Base-by-base conservation (phyloP, 805 yeast species). In the Ogataea paraovalis region DNA sequence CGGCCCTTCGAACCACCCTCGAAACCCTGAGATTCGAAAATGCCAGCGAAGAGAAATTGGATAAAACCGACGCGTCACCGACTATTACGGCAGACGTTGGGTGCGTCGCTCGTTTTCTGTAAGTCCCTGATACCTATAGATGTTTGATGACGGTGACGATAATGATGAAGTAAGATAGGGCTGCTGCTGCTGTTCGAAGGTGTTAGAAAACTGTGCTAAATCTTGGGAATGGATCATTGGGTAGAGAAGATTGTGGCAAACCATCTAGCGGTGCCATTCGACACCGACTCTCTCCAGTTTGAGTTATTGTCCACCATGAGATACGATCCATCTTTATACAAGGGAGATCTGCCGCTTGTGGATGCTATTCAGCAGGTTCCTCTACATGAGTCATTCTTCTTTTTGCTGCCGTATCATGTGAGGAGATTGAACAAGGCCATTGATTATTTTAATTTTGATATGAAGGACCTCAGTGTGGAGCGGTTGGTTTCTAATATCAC, bases 301-400 rank as follows among this genome's bases (percentile, higher is more conserved):
- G 77, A 81, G 52, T 62, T 88, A 14, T 66, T 88, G 25, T 77
- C 90, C 36, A 82, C 96, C 2, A 74, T 89, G 34, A 70, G 96
- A 43, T 89, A 84, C 59, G 95, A 87, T 55, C 92, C 95, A 1
- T 54, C 61, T 9, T 62, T 85, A 44, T 59, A 66, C n/a, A 50
- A 51, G 8, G 61, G 58, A 3, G 56, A 63, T 2, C 3, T 52
- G 9, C 50, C 52, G 8, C 32, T 64, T 23, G 46, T 53, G 20
- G 53, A 64, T 38, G 66, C 65, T 23, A 55, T 60, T 47, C 42
- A 53, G 44, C 44, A 57, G 43, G 39, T 56, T 41, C 55, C 53
- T 20, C 49, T 59, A 32, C 61, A 68, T 22, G 51, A 51, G 7
- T 58, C 69, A 1, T 64, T 60, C 48, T 88, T 87, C 65, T 82